Evolutionary conservation across 257 asterid genomes (phyloP).

Genomic region (Handroanthus guayacan): DNA sequence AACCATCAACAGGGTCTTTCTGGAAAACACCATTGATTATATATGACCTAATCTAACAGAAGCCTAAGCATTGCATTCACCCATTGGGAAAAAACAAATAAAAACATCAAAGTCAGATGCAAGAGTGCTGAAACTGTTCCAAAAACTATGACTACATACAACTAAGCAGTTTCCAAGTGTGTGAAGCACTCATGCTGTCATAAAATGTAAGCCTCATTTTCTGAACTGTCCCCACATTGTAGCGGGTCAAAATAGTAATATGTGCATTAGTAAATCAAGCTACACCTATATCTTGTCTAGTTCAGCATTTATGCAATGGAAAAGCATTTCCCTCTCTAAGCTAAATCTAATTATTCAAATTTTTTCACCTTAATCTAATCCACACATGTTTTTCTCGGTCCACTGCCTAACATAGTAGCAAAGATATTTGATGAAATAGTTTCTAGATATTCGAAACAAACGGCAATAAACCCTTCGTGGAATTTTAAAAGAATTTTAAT

Average conservation of each 20-base stretch:
- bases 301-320: slow-evolving; percentile 8
- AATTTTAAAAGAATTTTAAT: slow-evolving; percentile 24
- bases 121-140: slow-evolving; percentile 20
- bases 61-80: slow-evolving; percentile 16
- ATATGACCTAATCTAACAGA: slow-evolving; percentile 26
- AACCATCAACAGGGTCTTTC: slow-evolving; percentile 49
- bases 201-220: background rate
- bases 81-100: slow-evolving; percentile 3
- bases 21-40: slow-evolving; percentile 44
- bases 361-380: slow-evolving; percentile 9
- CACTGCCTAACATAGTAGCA: slow-evolving; percentile 11
- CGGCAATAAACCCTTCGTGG: background rate
- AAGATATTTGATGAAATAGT: background rate
- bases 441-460: slow-evolving; percentile 1
- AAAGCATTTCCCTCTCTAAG: slow-evolving; percentile 6
- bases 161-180: slow-evolving; percentile 20
- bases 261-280: slow-evolving; percentile 17
- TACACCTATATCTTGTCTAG: background rate
- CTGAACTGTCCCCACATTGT: slow-evolving; percentile 16
- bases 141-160: slow-evolving; percentile 3
- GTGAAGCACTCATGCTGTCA: background rate
- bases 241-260: slow-evolving; percentile 4
- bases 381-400: background rate
- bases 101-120: background rate
- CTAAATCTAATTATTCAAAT: background rate